Evolutionary conservation across 495 filamentous ascomycete species (phyloP), one percentile per base, ranked within the genome.

Genomic region (Platismatia glauca): DNA sequence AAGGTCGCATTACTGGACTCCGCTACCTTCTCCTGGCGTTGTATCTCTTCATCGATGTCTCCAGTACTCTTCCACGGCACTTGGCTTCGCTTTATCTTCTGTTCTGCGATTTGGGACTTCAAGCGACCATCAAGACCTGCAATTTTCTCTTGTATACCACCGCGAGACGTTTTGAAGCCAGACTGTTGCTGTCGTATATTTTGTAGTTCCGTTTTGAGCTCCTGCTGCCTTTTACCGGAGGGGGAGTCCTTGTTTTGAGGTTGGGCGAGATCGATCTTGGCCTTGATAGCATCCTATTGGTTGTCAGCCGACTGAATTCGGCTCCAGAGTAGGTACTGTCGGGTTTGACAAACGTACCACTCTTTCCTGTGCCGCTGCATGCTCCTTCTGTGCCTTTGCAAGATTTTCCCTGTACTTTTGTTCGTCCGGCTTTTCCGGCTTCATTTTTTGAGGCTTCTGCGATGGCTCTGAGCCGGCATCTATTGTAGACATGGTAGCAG

Each of bases 1-100:
- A 99, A 74, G 69, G 90, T 94, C 86, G 97, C 88, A 66, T 81
- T 88, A 53, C 92, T 90, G 56, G 84, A 81, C 72, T 94, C 88
- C 62, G 97, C 91, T 61, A 89, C 81, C 74, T 85, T 85, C 60
- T 96, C 90, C 55, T 96, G 84, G 20, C 78, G 79, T 37, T 83
- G 78, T 66, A 99, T 92, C 72, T 90, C 84, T 27, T 78, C 79
- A 72, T 97, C 91, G 57, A 97, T 76, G 46, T 97, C 94, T 41
- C 93, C 92, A 58, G 88, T 83, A 64, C 76, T 89, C 82, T 91
- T 95, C 82, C 87, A 97, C 29, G 81, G 74, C 60, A 96, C 82
- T 70, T 86, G 85, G 70, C 81, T 81, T 50, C 86, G 84, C 37
- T 89, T 89, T 63, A 78, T 80, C 80, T 97, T 97, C 71, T 91